These are phyloP conservation scores for Alternaria conjuncta DNA, from an alignment of 2,329 filamentous ascomycete species.

Conservation along the genomic window DNA sequence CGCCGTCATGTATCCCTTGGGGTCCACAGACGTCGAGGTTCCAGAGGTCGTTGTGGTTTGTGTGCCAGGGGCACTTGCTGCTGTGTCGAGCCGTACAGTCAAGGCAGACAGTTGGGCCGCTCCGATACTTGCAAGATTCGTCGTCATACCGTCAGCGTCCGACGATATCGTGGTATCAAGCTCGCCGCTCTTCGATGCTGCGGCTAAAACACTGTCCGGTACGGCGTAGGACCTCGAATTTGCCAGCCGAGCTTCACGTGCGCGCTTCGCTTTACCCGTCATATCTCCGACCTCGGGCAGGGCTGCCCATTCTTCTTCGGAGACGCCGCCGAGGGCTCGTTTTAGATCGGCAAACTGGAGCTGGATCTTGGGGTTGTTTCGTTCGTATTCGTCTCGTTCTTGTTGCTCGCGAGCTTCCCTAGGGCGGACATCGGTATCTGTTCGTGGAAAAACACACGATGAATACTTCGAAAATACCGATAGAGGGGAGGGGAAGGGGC, in stretches of 20 bases:
- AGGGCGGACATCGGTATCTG: conserved; percentile 76
- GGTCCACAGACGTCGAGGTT: conserved; percentile 89
- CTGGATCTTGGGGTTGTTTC: conserved; percentile 96
- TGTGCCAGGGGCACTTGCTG: conserved; percentile 69
- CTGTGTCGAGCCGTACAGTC: conserved; percentile 90
- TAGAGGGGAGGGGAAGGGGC: conserved; percentile 30
- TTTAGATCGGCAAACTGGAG: conserved; percentile 98
- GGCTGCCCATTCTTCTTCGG: conserved; percentile 95
- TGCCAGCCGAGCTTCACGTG: conserved; percentile 79
- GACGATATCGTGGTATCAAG: conserved; percentile 82
- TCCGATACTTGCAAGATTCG: conserved; percentile 97
- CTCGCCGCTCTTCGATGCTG: conserved; percentile 79
- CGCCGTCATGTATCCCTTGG: conserved; percentile 94
- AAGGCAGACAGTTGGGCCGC: conserved; percentile 95
- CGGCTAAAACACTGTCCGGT: conserved; percentile 91
- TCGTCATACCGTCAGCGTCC: conserved; percentile 82
- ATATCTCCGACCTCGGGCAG: conserved; percentile 95
- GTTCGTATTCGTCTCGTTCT: conserved; percentile 94
- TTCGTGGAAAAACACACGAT: conserved; percentile 70
- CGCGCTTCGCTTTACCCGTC: conserved; percentile 89
- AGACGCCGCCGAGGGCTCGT: conserved; percentile 82
- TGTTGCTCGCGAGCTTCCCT: conserved; percentile 94
- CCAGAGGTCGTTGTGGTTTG: conserved; percentile 71
- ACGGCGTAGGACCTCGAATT: conserved; percentile 82
- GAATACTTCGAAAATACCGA: conserved; percentile 60